Conservation (phyloP, 2,329 filamentous ascomycete species). For the Fusarium sp. region DNA sequence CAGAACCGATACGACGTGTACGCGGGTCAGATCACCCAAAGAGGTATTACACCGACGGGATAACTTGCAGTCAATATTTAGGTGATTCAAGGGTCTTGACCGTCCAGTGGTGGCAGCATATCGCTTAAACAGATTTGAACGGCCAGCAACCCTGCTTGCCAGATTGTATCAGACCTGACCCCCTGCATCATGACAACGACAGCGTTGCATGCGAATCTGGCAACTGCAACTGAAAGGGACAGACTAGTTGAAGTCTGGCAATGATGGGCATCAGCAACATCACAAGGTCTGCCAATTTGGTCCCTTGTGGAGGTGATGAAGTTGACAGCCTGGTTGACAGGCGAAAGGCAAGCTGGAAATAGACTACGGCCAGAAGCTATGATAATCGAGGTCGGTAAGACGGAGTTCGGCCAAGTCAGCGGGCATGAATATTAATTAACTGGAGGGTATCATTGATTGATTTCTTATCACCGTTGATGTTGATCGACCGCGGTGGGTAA, state of each 20-base stretch:
- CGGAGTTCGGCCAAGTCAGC: conserved; percentile 2
- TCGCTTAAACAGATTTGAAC: conserved; percentile 28
- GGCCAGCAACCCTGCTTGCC: conserved; percentile 30
- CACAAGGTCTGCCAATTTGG: not conserved
- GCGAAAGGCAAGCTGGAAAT: conserved; percentile 14
- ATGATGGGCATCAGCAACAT: conserved; percentile 18
- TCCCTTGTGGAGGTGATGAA: conserved; percentile 17
- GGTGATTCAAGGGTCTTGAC: conserved; percentile 24
- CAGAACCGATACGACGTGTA: conserved; percentile 13
- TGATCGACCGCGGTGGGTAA: not conserved
- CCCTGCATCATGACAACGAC: conserved; percentile 26
- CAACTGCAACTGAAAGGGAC: conserved; percentile 24
- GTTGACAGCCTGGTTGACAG: conserved; percentile 1
- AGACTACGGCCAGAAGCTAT: conserved; percentile 2
- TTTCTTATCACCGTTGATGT: conserved; percentile 14
- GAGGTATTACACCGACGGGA: conserved; percentile 26
- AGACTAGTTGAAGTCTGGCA: conserved; percentile 32
- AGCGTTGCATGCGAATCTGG: conserved; percentile 44
- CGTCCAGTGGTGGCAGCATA: conserved; percentile 11
- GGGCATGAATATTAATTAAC: conserved; percentile 3
- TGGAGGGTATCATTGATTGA: not conserved
- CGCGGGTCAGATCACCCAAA: conserved; percentile 38
- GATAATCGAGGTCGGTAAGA: conserved; percentile 7
- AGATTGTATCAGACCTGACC: conserved; percentile 24
- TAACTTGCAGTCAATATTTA: conserved; percentile 21